Conservation (phyloP, 2,329 filamentous ascomycete species). For the Lachnellula cervina region DNA sequence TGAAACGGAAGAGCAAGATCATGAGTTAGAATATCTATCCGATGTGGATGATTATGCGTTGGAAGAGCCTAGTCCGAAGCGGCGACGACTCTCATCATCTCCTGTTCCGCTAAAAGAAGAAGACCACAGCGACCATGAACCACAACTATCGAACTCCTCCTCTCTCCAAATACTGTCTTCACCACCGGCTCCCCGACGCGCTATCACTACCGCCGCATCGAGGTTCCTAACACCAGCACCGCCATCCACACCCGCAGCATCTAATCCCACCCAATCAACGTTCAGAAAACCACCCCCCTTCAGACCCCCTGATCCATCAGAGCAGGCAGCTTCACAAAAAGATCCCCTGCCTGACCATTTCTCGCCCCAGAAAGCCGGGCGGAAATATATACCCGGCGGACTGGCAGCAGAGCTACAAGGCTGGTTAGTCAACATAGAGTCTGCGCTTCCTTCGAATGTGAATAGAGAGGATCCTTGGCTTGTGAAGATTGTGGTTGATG, state of each 20-base stretch:
- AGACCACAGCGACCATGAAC: constrained; percentile 5
- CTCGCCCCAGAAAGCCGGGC: constrained; percentile 45
- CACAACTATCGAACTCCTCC: constrained; percentile 4
- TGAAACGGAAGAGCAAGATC: constrained; percentile 20
- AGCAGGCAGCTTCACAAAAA: constrained; percentile 6
- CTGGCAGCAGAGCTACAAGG: constrained; percentile 44
- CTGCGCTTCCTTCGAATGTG: constrained; percentile 11
- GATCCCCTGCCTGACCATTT: constrained; percentile 47
- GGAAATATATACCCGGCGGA: constrained; percentile 45
- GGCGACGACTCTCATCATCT: constrained; percentile 25
- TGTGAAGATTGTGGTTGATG: constrained; percentile 27
- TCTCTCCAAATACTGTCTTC: constrained; percentile 25
- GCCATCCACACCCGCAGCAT: constrained; percentile 16
- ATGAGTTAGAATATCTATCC: constrained; percentile 13
- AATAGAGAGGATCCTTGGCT: constrained; percentile 26
- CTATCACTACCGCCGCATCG: constrained; percentile 22
- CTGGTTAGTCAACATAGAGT: constrained; percentile 44
- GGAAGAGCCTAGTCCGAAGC: constrained; percentile 23
- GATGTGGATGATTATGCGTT: constrained; percentile 20
- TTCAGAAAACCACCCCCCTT: constrained; percentile 32
- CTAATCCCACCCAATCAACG: constrained; percentile 1
- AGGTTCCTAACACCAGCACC: constrained; percentile 26
- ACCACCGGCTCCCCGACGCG: constrained; percentile 5
- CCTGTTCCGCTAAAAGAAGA: constrained; percentile 7
- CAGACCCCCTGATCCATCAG: constrained; percentile 24